Base-by-base conservation (phyloP, 139 green algal species). In the Chlamydomonas incerta region DNA sequence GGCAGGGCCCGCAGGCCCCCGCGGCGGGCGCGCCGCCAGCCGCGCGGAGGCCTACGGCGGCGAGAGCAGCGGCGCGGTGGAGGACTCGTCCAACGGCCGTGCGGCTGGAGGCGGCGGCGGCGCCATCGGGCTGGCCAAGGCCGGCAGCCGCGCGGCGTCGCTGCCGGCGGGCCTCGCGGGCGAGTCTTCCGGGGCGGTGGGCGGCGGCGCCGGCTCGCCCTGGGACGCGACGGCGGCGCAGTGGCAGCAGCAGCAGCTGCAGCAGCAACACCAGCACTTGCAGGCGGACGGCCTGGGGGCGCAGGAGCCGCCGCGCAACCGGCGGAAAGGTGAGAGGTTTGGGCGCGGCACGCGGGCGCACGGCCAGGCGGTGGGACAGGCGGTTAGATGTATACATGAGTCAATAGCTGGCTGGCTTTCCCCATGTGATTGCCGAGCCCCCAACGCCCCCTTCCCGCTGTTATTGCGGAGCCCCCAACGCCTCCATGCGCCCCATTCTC, bases 241-340 rank as follows among this genome's bases (percentile, higher is more conserved):
- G 28, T 71, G 58, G 58, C 58, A 60, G 58, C 26, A 34, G 55
- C 66, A 72, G 66, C 66, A 29, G 8, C 41, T 13, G 41, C 17
- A 21, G 23, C 69, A 58, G 75, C 34, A 28, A 60, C 24, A 33
- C n/a, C n/a, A n/a, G n/a, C n/a, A n/a, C n/a, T n/a, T n/a, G 55
- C 35, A 34, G 29, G 60, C 3, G 34, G 52, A 31, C 23, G 26
- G 31, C 31, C 33, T 8, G 55, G 55, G 73, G 31, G 35, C 24
- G 1, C 41, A n/a, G 3, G 17, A 33, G 63, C 55, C 35, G 77
- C 77, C 35, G 35, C 77, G 77, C n/a, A 72, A 65, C 41, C 31
- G 77, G n/a, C 77, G 77, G 17, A 83, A 83, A 46, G 77, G 77
- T 83, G 41, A 52, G 77, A 20, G 11, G 34, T 1, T 52, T 62